Conservation (phyloP, 495 filamentous ascomycete genomes). For the Physcia stellaris region DNA sequence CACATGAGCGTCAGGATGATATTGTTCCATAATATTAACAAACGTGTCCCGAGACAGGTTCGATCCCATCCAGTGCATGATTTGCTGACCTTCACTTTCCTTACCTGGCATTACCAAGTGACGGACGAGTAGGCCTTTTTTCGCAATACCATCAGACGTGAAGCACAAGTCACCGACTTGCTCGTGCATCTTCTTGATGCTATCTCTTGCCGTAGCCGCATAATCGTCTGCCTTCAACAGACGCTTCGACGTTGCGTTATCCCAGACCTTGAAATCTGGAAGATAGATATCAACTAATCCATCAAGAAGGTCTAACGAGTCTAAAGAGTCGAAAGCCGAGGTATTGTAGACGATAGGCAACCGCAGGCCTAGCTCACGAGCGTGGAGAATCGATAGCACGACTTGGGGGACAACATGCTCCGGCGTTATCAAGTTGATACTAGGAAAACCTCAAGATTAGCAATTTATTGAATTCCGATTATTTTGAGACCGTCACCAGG, state of each 20-base stretch:
- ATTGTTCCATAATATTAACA: too few species aligned
- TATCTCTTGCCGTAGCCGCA: conserved; percentile 48
- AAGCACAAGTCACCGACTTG: conserved; percentile 70
- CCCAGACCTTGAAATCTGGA: conserved; percentile 71
- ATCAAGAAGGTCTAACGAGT: conserved; percentile 50
- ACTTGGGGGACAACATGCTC: conserved; percentile 73
- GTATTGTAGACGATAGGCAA: conserved; percentile 71
- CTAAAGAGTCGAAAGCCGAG: conserved; percentile 57
- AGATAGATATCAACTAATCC: conserved; percentile 69
- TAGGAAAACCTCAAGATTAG: too few species aligned
- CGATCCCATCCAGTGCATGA: too few species aligned
- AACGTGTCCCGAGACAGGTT: too few species aligned
- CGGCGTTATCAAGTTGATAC: conserved; percentile 65
- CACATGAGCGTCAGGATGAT: too few species aligned
- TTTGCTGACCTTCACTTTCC: conserved; percentile 51
- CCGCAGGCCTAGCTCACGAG: conserved; percentile 46
- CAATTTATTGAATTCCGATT: too few species aligned
- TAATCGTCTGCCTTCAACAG: conserved; percentile 65
- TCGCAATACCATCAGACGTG: conserved; percentile 60
- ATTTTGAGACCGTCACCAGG: too few species aligned
- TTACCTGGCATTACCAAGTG: conserved; percentile 70
- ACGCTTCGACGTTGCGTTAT: conserved; percentile 41
- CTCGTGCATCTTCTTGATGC: conserved; percentile 58
- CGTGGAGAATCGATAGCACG: conserved; percentile 53
- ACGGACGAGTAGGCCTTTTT: conserved; percentile 54